A percentile compares a stretch with the other conserved stretches of the same genome.
These are phyloP conservation scores for Carpinus fangiana DNA, from an alignment of 306 rosid genomes.

Conservation along the genomic window DNA sequence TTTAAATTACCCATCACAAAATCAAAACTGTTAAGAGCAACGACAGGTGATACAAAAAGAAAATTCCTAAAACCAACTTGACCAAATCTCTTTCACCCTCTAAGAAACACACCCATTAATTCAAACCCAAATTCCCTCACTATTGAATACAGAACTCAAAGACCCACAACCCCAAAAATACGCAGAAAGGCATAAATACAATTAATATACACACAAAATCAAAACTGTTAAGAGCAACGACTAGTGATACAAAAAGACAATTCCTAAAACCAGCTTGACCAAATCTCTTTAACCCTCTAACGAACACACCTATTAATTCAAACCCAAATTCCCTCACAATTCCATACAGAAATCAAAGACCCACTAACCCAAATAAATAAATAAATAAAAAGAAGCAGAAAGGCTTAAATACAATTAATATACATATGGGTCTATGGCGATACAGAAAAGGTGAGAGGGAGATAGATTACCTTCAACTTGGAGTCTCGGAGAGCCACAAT, in stretches of 20 bases:
- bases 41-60: too few relatives aligned
- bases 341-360: neutral
- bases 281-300: neutral
- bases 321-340: neutral
- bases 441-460: neutral
- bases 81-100: neutral
- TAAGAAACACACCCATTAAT: neutral
- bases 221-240: neutral
- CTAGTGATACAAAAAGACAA: neutral
- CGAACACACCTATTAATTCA: neutral
- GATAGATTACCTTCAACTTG: conserved; percentile 68
- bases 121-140: neutral
- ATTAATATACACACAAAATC: neutral
- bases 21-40: neutral
- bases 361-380: neutral
- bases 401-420: neutral
- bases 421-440: neutral
- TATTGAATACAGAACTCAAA: neutral
- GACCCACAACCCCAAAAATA: neutral
- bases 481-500: conserved; percentile 88
- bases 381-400: neutral
- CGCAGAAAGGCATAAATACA: neutral
- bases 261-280: neutral
- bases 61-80: neutral
- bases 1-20: neutral